phyloP scores from a whole-genome alignment of 768 basidiomycete genomes.

The Trametes meyenii region DNA sequence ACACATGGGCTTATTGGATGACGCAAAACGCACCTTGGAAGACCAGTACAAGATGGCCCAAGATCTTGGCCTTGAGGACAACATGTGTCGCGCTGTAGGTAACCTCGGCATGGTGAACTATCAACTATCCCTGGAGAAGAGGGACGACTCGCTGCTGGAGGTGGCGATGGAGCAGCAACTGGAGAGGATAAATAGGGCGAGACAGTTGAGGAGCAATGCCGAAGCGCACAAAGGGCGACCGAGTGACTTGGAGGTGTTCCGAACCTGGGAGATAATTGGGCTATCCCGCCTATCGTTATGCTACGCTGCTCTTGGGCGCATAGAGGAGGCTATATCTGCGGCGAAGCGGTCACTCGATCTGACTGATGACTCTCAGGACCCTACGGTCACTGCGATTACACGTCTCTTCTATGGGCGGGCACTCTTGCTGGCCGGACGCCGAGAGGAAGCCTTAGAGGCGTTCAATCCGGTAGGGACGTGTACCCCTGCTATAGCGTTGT shows the following conservation, averaged over 20 bases:
- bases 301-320: not conserved
- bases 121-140: not conserved
- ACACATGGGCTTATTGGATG: not conserved
- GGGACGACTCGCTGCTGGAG: not conserved
- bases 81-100: not conserved
- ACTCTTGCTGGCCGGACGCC: not conserved
- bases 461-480: not conserved
- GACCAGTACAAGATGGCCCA: not conserved
- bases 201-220: not conserved
- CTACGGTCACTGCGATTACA: not conserved
- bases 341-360: not conserved
- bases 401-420: not conserved
- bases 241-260: not conserved
- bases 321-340: not conserved
- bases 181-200: not conserved
- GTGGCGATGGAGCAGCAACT: not conserved
- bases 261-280: not conserved
- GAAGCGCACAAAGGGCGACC: not conserved
- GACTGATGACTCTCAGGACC: not conserved
- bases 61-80: not conserved
- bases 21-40: not conserved
- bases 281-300: not conserved
- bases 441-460: not conserved
- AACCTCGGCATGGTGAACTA: conserved; percentile 5
- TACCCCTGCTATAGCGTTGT: conserved; percentile 1